Conservation (phyloP, 352 stramenopile genomes). For the Phytophthora pisi region DNA sequence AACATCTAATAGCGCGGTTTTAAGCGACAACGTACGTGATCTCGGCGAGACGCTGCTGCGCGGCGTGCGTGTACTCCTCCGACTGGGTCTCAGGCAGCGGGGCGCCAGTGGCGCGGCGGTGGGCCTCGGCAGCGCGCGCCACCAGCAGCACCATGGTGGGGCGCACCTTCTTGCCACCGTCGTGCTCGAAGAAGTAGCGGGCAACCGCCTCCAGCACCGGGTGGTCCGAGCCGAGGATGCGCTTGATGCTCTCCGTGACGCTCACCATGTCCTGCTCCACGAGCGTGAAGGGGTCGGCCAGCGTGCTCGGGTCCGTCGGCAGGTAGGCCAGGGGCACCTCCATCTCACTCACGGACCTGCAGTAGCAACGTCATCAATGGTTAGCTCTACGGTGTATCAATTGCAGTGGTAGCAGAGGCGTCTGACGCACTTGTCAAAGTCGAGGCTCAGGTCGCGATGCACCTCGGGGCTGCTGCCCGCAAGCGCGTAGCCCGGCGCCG, state of each 20-base stretch:
- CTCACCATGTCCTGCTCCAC: constrained; percentile 91
- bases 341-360: constrained; percentile 27
- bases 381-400: too few relatives aligned
- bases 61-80: constrained; percentile 70
- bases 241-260: constrained; percentile 95
- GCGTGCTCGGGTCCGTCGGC: constrained; percentile 49
- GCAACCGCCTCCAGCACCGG: constrained; percentile 97
- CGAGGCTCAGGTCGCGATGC: constrained; percentile 43
- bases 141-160: constrained; percentile 98
- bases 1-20: background rate
- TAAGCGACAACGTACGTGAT: constrained; percentile 70
- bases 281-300: constrained; percentile 94
- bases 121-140: constrained; percentile 89
- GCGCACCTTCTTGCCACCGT: constrained; percentile 98
- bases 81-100: constrained; percentile 64
- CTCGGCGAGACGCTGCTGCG: constrained; percentile 83
- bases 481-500: constrained; percentile 65
- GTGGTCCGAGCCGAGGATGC: constrained; percentile 96
- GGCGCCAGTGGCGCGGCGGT: constrained; percentile 48
- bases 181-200: constrained; percentile 95
- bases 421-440: constrained; percentile 42
- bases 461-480: constrained; percentile 29
- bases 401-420: too few relatives aligned
- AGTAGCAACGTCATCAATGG: background rate
- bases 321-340: constrained; percentile 55